Evolutionary conservation across 148 eudicot species (phyloP), one percentile per base, ranked within the genome.

Genomic region (Selenicereus undatus): DNA sequence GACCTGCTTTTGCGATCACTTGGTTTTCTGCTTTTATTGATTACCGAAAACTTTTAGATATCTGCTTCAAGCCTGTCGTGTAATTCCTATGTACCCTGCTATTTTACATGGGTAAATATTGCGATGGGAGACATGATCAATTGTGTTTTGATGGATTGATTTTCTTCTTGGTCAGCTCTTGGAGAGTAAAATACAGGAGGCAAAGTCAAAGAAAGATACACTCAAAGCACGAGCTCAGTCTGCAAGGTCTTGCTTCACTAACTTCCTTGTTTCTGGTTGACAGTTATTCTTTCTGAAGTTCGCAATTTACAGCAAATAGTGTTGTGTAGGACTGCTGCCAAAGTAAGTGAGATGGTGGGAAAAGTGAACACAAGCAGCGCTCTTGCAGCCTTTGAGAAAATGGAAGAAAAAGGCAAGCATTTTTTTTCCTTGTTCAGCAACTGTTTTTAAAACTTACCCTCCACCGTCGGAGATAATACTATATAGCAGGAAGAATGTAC

Each of bases 121-220:
- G 52, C 56, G 11, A 52, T 17, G 32, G 72, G 36, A 75, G 35
- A 50, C 35, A 64, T 56, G 27, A 18, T 21, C 27, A 13, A 43
- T 22, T 11, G 45, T 3, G 0, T 76, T 76, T 68, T 66, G 42
- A 71, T 76, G 77, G 32, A 51, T 82, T 58, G 65, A 13, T 32
- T 69, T 79, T 26, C 42, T 80, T 79, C 35, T 81, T 56, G 85
- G 75, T 62, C 88, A 97, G 99, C 91, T 97, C 62, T 82, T 97
- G 83, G 99, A 97, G 86, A 97, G 98, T 91, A 94, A 97, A 87
- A 96, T 96, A 83, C 95, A 92, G 79, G 99, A 96, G 80, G 99
- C 98, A 12, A 96, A 84, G 80, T 93, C 98, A 58, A 96, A 92
- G 90, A 96, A 93, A 86, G 99, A 93, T 82, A 96, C 99, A 65